These are phyloP conservation scores for Cicer chorassanicum DNA, from an alignment of 306 rosid genomes.

Conservation along the genomic window DNA sequence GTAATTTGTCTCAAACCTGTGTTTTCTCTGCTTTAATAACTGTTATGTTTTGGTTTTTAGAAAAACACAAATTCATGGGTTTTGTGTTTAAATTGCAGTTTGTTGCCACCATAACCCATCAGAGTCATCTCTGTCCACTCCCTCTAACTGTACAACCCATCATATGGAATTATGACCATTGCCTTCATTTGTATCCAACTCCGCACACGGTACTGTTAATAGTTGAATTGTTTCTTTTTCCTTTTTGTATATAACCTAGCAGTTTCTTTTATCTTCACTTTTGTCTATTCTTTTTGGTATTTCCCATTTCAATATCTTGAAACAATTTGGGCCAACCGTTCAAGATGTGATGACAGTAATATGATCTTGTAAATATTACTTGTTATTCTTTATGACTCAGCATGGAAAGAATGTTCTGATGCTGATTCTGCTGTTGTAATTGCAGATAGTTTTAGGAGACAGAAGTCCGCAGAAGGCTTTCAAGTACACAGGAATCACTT, in stretches of 20 bases:
- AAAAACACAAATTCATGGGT: conserved; percentile 38
- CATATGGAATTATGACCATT: conserved; percentile 90
- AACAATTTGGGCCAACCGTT: conserved; percentile 17
- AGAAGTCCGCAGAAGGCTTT: conserved; percentile 88
- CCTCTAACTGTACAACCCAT: conserved; percentile 82
- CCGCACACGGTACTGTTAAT: conserved; percentile 76
- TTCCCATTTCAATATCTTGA: conserved; percentile 29
- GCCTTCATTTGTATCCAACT: conserved; percentile 88
- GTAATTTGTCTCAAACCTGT: conserved; percentile 48
- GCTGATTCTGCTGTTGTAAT: conserved; percentile 36
- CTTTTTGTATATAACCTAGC: conserved; percentile 1
- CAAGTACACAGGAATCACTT: conserved; percentile 89
- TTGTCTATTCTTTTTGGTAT: conserved; percentile 2
- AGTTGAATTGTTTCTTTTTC: conserved; percentile 3
- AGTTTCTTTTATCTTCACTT: conserved; percentile 2
- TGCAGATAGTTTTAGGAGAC: conserved; percentile 85
- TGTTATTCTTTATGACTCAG: background rate
- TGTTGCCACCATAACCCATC: conserved; percentile 95
- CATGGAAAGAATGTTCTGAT: conserved; percentile 34
- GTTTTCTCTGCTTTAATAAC: conserved; percentile 40
- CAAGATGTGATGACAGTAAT: conserved; percentile 29
- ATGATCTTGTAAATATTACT: conserved; percentile 10
- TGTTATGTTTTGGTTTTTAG: conserved; percentile 15
- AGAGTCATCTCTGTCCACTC: conserved; percentile 96
- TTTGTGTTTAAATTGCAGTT: conserved; percentile 65